Conservation (phyloP, 2,329 filamentous ascomycete species). For the Diaporthe sp. region DNA sequence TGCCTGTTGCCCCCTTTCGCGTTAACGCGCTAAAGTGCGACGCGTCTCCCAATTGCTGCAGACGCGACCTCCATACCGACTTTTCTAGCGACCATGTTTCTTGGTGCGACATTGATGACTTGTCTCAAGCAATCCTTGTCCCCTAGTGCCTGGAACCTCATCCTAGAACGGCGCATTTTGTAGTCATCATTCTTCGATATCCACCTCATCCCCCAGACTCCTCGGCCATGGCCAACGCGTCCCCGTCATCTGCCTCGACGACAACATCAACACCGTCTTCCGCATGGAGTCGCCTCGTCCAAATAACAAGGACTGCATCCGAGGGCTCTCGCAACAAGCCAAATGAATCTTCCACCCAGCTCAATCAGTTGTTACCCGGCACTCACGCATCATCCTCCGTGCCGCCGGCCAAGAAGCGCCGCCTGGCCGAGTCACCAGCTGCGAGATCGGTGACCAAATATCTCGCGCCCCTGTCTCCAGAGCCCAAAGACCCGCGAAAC, state of each 20-base stretch:
- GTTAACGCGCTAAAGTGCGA: conserved; percentile 25
- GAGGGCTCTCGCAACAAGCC: conserved; percentile 29
- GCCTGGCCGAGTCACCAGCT: background rate
- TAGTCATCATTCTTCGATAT: background rate
- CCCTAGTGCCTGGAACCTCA: background rate
- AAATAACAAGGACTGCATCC: conserved; percentile 29
- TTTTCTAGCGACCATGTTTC: background rate
- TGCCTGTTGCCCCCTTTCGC: background rate
- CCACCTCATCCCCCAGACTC: too few species aligned
- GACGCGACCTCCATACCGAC: conserved; percentile 10
- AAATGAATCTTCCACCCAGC: background rate
- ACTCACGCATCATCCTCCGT: background rate
- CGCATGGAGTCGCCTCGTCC: conserved; percentile 33
- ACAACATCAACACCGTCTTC: conserved; percentile 4
- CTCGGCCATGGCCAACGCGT: background rate
- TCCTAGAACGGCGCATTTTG: background rate
- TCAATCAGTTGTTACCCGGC: background rate
- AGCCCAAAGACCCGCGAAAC: background rate
- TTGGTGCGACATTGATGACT: background rate
- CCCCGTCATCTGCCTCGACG: background rate
- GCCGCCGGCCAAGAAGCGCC: conserved; percentile 16
- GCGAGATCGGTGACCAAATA: background rate
- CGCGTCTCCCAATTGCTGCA: conserved; percentile 29
- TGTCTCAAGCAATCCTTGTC: background rate
- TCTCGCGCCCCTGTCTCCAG: background rate